Conservation (phyloP, 805 yeast genomes). For the Candida insectorum region DNA sequence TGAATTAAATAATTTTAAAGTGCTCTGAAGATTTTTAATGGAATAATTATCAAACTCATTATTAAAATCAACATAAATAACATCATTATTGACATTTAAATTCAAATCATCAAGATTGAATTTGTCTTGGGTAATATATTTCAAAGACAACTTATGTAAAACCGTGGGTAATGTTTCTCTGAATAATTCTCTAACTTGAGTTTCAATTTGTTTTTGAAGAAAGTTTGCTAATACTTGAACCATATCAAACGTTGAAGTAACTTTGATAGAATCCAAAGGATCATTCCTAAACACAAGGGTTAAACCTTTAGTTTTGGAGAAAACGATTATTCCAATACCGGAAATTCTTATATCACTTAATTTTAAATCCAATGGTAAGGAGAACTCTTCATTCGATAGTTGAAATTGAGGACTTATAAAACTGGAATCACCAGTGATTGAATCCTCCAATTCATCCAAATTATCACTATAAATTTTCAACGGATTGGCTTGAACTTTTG, state of each 20-base stretch:
- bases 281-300: conserved; percentile 87
- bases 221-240: conserved; percentile 82
- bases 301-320: conserved; percentile 75
- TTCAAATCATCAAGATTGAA: conserved; percentile 5
- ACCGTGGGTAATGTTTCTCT: conserved; percentile 82
- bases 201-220: conserved; percentile 77
- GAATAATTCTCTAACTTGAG: conserved; percentile 73
- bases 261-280: conserved; percentile 79
- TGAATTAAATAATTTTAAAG: conserved; percentile 52
- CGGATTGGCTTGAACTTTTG: conserved; percentile 83
- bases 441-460: conserved; percentile 31
- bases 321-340: conserved; percentile 83
- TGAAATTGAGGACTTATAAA: conserved; percentile 69
- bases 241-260: conserved; percentile 81
- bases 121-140: conserved; percentile 30
- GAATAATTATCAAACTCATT: conserved; percentile 50
- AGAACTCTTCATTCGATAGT: conserved; percentile 63
- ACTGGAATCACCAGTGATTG: conserved; percentile 17
- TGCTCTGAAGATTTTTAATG: conserved; percentile 44
- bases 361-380: conserved; percentile 75
- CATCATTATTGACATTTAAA: conserved; percentile 10
- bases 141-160: conserved; percentile 69
- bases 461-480: conserved; percentile 60
- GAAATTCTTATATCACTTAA: conserved; percentile 67
- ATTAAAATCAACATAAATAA: conserved; percentile 45